These are phyloP conservation scores for Epichloe gansuensis DNA, from an alignment of 2,329 filamentous ascomycete species.

Conservation along the genomic window DNA sequence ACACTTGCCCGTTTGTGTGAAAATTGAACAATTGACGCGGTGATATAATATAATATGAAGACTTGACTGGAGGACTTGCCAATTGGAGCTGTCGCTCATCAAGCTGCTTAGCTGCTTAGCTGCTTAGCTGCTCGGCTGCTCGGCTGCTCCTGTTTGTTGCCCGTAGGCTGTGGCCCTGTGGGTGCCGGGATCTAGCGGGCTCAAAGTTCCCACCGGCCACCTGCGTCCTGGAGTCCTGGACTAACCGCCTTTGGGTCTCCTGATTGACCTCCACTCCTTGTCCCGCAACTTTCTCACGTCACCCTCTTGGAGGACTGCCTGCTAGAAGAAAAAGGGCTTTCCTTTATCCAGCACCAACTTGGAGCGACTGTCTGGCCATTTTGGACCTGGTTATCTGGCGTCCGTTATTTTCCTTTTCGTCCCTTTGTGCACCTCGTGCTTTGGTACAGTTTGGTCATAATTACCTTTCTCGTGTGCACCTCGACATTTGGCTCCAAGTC, in stretches of 20 bases:
- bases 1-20: too few species aligned
- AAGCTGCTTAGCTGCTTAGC: too few species aligned
- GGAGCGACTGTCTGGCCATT: constrained; percentile 6
- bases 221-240: constrained; percentile 1
- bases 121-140: too few species aligned
- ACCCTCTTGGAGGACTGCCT: constrained; percentile 5
- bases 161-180: too few species aligned
- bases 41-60: too few species aligned
- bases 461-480: not conserved
- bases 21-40: too few species aligned
- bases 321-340: constrained; percentile 4
- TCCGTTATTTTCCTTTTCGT: constrained; percentile 5
- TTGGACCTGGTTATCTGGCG: constrained; percentile 3
- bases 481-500: constrained; percentile 4
- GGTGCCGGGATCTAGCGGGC: not conserved
- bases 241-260: constrained; percentile 7
- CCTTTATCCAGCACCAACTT: constrained; percentile 3
- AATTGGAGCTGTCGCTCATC: too few species aligned
- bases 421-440: constrained; percentile 3
- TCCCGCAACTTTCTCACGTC: constrained; percentile 8
- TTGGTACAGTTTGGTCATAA: constrained; percentile 2
- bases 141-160: too few species aligned
- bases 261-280: constrained; percentile 6
- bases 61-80: too few species aligned
- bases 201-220: not conserved